These are phyloP conservation scores for Colletotrichum echinochloae DNA, from an alignment of 2,329 filamentous ascomycete species.

Conservation along the genomic window DNA sequence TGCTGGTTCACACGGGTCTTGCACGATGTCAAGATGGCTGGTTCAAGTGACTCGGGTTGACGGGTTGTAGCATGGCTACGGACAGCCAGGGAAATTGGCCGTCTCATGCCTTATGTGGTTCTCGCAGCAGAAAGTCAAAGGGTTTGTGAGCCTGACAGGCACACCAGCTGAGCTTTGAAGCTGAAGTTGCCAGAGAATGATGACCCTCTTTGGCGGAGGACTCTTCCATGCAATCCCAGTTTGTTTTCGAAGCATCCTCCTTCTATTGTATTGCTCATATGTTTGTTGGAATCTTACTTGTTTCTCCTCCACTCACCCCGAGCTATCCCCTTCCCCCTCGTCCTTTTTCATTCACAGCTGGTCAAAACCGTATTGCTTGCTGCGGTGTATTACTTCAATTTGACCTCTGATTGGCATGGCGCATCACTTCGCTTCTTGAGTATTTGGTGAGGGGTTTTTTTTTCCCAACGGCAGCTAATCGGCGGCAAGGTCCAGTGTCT, in stretches of 20 bases:
- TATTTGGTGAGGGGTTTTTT: background rate
- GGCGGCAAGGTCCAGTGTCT: background rate
- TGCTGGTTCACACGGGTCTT: background rate
- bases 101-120: background rate
- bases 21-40: background rate
- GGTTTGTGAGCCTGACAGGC: too few relatives aligned
- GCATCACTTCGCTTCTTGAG: background rate
- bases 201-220: background rate
- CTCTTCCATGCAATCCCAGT: background rate
- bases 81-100: background rate
- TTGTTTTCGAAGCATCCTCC: background rate
- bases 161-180: background rate
- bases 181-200: background rate
- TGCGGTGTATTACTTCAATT: background rate
- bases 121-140: too few relatives aligned
- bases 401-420: background rate
- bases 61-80: background rate
- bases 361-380: background rate
- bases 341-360: background rate
- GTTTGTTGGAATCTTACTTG: background rate
- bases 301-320: background rate
- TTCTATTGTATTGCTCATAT: background rate
- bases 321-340: background rate
- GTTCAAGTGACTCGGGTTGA: background rate
- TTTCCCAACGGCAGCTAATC: background rate